Conservation (phyloP, 345 rosid genomes). For the Kandelia obovata region DNA sequence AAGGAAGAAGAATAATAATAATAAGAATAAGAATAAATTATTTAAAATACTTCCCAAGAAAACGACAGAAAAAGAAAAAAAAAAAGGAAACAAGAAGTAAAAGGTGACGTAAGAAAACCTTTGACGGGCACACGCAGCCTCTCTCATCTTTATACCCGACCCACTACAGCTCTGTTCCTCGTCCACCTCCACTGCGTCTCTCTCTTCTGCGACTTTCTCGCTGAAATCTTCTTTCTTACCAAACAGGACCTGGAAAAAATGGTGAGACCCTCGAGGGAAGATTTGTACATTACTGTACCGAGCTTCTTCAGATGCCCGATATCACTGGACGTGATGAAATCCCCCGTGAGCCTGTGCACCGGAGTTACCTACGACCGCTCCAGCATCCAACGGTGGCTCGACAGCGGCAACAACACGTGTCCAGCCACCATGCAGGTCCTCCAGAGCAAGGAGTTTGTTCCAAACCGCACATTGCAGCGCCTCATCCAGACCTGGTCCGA, state of each 20-base stretch:
- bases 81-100: no score
- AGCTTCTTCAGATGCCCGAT: slow-evolving; percentile 88
- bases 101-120: no score
- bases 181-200: neutral
- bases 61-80: no score
- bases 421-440: slow-evolving; percentile 98
- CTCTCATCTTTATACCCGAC: no score
- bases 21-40: no score
- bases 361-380: slow-evolving; percentile 93
- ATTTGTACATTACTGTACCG: slow-evolving; percentile 68
- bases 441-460: slow-evolving; percentile 61
- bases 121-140: no score
- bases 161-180: neutral
- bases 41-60: no score
- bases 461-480: slow-evolving; percentile 75
- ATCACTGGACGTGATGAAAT: slow-evolving; percentile 86
- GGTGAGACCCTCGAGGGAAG: slow-evolving; percentile 49
- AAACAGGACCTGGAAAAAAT: slow-evolving; percentile 19
- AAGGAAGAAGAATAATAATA: no score
- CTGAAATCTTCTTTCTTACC: slow-evolving; percentile 18
- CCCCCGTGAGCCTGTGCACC: slow-evolving; percentile 91
- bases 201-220: neutral
- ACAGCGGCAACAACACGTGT: slow-evolving; percentile 80
- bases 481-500: slow-evolving; percentile 82
- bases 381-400: slow-evolving; percentile 87